Evolutionary conservation across 768 basidiomycete species (phyloP).

Genomic region (Suillus occidentalis): DNA sequence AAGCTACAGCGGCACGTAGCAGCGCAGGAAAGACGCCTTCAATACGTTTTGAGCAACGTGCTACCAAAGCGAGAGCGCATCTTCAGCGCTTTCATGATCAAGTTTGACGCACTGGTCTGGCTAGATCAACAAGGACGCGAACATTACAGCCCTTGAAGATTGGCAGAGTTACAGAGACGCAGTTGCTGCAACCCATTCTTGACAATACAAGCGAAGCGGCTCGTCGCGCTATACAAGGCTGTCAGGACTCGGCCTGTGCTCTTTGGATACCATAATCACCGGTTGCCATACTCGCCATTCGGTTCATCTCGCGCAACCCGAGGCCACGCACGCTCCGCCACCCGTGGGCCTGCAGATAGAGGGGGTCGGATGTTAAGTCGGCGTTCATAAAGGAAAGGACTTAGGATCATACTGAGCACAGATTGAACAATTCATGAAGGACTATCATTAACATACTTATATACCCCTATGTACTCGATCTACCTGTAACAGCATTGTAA

Average conservation of each 20-base stretch:
- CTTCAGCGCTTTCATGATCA: constrained; percentile 15
- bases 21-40: not conserved
- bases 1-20: not conserved
- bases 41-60: constrained; percentile 5
- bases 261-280: not conserved
- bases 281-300: not conserved
- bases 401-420: not conserved
- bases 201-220: not conserved
- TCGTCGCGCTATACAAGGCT: not conserved
- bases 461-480: not conserved
- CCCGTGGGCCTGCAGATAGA: no score
- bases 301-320: no score
- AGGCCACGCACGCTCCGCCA: not conserved
- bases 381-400: constrained; percentile 3
- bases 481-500: not conserved
- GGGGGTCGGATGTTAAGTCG: not conserved
- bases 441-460: not conserved
- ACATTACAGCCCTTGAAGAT: not conserved
- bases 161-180: constrained; percentile 11
- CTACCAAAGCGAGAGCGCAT: constrained; percentile 14
- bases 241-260: not conserved
- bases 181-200: not conserved
- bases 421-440: not conserved
- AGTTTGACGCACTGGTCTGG: constrained; percentile 23
- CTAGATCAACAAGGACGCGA: constrained; percentile 7